phyloP scores from a whole-genome alignment of 2,329 filamentous ascomycete genomes.

The Elsinoe batatas region DNA sequence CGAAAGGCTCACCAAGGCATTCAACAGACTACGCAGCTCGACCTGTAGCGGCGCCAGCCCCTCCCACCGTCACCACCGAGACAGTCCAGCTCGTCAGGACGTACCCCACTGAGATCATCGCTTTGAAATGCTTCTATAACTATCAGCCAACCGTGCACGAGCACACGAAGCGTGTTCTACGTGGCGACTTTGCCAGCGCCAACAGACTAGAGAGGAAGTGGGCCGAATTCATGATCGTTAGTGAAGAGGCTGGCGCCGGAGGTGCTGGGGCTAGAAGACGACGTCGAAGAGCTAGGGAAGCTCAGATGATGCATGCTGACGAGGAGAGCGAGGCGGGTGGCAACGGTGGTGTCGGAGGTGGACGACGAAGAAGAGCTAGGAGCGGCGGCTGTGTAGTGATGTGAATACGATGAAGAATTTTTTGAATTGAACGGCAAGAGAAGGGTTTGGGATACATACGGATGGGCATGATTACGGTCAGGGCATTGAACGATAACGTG shows the following conservation, averaged over 20 bases:
- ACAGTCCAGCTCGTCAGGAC: slow-evolving; percentile 24
- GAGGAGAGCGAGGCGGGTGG: slow-evolving; percentile 37
- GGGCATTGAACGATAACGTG: neutral
- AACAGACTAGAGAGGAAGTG: slow-evolving; percentile 78
- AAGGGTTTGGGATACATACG: neutral
- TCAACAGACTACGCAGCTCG: slow-evolving; percentile 3
- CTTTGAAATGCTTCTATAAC: slow-evolving; percentile 86
- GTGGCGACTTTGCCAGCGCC: slow-evolving; percentile 65
- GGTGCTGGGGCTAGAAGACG: slow-evolving; percentile 60
- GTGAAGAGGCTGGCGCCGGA: slow-evolving; percentile 65
- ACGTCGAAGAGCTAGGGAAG: slow-evolving; percentile 68
- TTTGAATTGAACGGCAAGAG: neutral
- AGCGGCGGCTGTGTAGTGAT: slow-evolving; percentile 41
- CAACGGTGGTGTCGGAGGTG: slow-evolving; percentile 21
- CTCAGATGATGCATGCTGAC: slow-evolving; percentile 66
- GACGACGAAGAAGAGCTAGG: slow-evolving; percentile 36
- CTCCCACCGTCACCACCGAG: slow-evolving; percentile 9
- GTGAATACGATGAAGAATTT: slow-evolving; percentile 25
- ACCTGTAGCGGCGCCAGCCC: slow-evolving; percentile 3
- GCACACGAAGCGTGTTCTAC: slow-evolving; percentile 75
- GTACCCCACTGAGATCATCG: slow-evolving; percentile 70
- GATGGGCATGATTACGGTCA: neutral
- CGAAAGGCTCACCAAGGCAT: slow-evolving; percentile 15
- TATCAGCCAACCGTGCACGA: slow-evolving; percentile 94
- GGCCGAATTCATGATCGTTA: slow-evolving; percentile 89